These are phyloP conservation scores for Boletus sensibilis DNA, from an alignment of 768 basidiomycete species.

Conservation along the genomic window DNA sequence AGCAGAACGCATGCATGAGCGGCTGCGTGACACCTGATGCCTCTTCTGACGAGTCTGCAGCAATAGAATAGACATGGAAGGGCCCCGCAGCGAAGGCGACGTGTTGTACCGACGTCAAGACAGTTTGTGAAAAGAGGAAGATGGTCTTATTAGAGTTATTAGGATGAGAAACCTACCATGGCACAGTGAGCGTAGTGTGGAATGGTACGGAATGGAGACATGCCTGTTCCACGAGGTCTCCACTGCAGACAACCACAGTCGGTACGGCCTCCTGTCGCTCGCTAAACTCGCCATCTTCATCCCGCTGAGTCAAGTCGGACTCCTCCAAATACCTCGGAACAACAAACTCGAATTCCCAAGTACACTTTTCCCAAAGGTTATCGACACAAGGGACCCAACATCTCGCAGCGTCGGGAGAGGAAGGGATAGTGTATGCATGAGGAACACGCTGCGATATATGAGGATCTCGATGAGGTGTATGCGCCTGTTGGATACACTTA, in stretches of 20 bases:
- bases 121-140: conserved; percentile 85
- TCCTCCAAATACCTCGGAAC: conserved; percentile 84
- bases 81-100: conserved; percentile 95
- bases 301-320: conserved; percentile 32
- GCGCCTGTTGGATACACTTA: conserved; percentile 41
- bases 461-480: conserved; percentile 11
- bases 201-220: conserved; percentile 21
- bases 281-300: conserved; percentile 41
- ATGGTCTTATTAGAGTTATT: conserved; percentile 92
- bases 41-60: conserved; percentile 62
- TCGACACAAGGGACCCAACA: conserved; percentile 99
- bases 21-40: conserved; percentile 63
- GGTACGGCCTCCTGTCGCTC: conserved; percentile 63
- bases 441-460: conserved; percentile 69
- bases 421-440: conserved; percentile 87
- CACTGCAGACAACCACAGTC: conserved; percentile 89
- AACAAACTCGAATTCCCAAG: conserved; percentile 98
- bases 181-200: conserved; percentile 9
- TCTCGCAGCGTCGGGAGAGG: conserved; percentile 86
- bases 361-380: conserved; percentile 91
- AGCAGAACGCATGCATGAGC: conserved; percentile 87
- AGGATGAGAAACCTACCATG: conserved; percentile 80
- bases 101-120: conserved; percentile 92
- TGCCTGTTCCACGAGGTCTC: conserved; percentile 93
- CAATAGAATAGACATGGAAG: conserved; percentile 75